Base-by-base conservation (phyloP, 2,329 filamentous ascomycete species). In the Plenodomus lindquistii region DNA sequence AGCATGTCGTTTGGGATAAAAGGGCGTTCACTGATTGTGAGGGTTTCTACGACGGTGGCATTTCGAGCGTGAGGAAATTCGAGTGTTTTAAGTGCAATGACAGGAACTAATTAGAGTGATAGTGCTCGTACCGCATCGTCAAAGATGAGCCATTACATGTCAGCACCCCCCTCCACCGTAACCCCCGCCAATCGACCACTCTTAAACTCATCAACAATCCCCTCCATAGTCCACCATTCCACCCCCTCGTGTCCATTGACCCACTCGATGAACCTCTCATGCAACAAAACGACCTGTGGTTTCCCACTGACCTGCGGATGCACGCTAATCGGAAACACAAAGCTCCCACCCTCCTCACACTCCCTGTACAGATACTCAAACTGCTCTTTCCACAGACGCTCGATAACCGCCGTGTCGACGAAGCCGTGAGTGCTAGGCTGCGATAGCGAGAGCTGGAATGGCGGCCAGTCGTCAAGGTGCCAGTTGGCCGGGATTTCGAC, bases 381-480 rank as follows among this genome's bases (percentile, higher is more conserved):
- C 40, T 78, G 74, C 46, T 78, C 73, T 50, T 71, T 70, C 77
- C 76, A 80, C 21, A 76, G 55, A 37, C 65, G 63, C 54, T 78
- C 73, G 10, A 79, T 69, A 15, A 66, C 62, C 8, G 66, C 59
- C 1, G 75, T 70, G 49, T 79, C 73, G 17, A 78, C 72, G 47
- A 66, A 77, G 2, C 77, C 75, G 45, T 77, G 71, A 1, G 77
- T 81, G 53, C 86, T 86, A 0, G 84, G 73, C 1, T 82, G 77
- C 2, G 77, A 78, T 15, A 69, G 63, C 36, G 60, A 68, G 20
- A 68, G 65, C 57, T 72, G 70, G 47, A 76, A 67, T 2, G 74
- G 72, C 40, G 75, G 75, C 76, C 75, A 78, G 54, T 79, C 77
- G 55, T 79, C 77, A 7, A 87, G 51, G 50, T 77, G 70, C 76